Percentiles rank a stretch among this genome's conserved stretches.
Conservation (phyloP, 495 filamentous ascomycete genomes). For the Talaromyces borbonicus region DNA sequence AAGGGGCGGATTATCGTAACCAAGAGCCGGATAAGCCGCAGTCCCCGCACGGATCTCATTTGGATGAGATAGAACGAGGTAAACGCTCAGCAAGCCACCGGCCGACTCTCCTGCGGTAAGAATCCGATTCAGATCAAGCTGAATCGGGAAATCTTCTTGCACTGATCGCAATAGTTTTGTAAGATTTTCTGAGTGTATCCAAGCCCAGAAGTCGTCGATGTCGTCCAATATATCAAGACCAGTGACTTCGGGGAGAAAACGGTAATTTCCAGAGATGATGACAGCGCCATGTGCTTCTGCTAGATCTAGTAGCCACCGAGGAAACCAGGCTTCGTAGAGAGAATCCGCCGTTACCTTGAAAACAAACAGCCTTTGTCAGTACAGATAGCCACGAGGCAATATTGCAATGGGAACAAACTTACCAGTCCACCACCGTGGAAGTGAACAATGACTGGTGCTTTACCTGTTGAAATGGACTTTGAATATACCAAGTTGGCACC, state of each 20-base stretch:
- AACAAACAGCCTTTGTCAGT: neutral
- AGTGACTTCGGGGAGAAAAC: conserved; percentile 39
- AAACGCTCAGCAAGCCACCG: conserved; percentile 23
- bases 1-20: conserved; percentile 7
- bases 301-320: conserved; percentile 23
- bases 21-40: conserved; percentile 15
- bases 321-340: conserved; percentile 20
- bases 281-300: conserved; percentile 25
- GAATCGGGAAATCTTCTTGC: conserved; percentile 9
- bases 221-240: conserved; percentile 38
- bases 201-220: conserved; percentile 39
- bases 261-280: conserved; percentile 39
- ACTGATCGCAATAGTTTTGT: conserved; percentile 14
- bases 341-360: conserved; percentile 20
- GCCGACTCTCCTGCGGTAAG: conserved; percentile 24
- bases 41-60: conserved; percentile 14
- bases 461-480: conserved; percentile 5
- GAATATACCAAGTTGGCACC: conserved; percentile 27
- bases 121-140: conserved; percentile 19
- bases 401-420: neutral
- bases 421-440: conserved; percentile 28
- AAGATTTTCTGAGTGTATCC: conserved; percentile 23
- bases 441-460: conserved; percentile 21
- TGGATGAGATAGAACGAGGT: conserved; percentile 16
- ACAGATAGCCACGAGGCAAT: neutral